Base-by-base conservation (phyloP, 176 grass and related monocot species). In the Zizania latifolia region DNA sequence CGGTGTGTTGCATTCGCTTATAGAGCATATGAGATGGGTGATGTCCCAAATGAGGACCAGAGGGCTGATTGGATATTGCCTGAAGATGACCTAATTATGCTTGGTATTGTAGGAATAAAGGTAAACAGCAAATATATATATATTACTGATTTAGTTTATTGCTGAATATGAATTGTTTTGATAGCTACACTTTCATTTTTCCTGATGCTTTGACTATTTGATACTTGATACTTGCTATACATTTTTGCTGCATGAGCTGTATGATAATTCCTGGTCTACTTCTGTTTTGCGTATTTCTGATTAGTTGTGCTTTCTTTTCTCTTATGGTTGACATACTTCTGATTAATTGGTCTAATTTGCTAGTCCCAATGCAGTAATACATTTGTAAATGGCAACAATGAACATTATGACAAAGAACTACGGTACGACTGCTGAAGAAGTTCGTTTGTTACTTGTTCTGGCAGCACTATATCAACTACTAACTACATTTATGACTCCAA, bases 41-140 rank as follows among this genome's bases (percentile, higher is more conserved):
- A 84, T 31, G 89, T 94, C 74, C 95, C 91, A 76, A 84, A 79
- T 2, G 95, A 94, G 70, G 95, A 98, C 65, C 55, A 88, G 46
- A 99, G 86, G 68, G 37, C 32, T 57, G 82, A 84, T 41, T 99
- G 95, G 95, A 28, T 75, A 63, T 81, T 99, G 29, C 95, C 95
- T 56, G 95, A 98, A 79, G 88, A 92, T 62, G 77, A 90, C 23
- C 32, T 98, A 31, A 83, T 92, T 58, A 64, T 98, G 56, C 86
- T 98, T 66, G 91, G 86, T 21, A 92, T 98, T 31, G 84, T 94
- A 1, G 91, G 95, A 33, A 94, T 98, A 62, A 98, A 98, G 95
- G 95, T 98, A 39, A 33, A 56, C 59, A 32, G 2, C 1, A 35
- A 66, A 38, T 28, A 26, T 67, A 28, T n/a, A n/a, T 16, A 83